phyloP scores from a whole-genome alignment of 495 filamentous ascomycete species.

The Neurospora sublineolata region DNA sequence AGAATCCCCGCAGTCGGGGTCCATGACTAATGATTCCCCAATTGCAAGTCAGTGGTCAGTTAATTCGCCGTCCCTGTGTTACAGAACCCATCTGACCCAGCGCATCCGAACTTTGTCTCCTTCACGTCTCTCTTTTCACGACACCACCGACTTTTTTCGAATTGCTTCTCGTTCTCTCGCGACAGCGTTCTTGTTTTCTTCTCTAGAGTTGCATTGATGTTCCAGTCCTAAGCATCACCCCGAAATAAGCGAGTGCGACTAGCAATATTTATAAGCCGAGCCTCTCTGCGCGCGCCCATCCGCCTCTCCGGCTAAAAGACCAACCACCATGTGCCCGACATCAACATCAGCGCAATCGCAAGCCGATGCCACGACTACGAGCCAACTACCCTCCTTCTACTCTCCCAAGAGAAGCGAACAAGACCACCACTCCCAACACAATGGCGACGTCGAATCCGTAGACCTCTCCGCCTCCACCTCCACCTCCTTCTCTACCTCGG shows the following conservation, averaged over 20 bases:
- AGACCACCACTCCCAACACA: conserved; percentile 7
- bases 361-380: conserved; percentile 6
- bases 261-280: too few species aligned
- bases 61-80: background rate
- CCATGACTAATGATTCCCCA: background rate
- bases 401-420: conserved; percentile 27
- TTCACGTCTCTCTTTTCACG: background rate
- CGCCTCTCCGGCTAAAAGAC: background rate
- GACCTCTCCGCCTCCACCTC: conserved; percentile 11
- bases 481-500: background rate
- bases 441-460: conserved; percentile 8
- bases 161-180: background rate
- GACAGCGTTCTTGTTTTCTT: background rate
- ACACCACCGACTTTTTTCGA: background rate
- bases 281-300: background rate
- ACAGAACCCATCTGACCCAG: background rate
- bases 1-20: background rate
- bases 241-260: too few species aligned
- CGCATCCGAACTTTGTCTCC: background rate
- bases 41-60: too few species aligned
- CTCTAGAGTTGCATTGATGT: background rate
- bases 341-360: conserved; percentile 13
- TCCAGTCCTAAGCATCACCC: background rate
- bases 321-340: background rate
- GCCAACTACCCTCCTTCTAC: conserved; percentile 34